Evolutionary conservation across 2,329 filamentous ascomycete genomes (phyloP), one percentile per base, ranked within the genome.

Genomic region (Exophiala spinifera): DNA sequence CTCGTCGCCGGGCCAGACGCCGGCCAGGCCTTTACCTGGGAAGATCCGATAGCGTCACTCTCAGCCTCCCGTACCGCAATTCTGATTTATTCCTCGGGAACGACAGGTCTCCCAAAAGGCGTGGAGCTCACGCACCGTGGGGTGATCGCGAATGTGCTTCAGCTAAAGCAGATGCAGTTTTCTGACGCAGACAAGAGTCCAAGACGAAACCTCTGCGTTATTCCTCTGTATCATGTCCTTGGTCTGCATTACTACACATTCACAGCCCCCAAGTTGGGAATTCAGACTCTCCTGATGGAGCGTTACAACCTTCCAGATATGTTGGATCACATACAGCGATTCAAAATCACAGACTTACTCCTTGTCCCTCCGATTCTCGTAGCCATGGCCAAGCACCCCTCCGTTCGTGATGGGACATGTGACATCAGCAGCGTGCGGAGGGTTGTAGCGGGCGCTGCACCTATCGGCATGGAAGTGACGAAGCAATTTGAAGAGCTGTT

Each of bases 61-160:
- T 33, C 45, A 20, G 19, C 52, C 3, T 31, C 11, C 47, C 75
- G 72, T 51, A 82, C 87, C 0, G 76, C 82, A 59, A 81, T 78
- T 21, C 68, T 91, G n/a, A 82, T 90, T 61, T 91, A 89, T 67
- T 91, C 87, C 0, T 85, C 84, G 60, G 87, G 87, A 25, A 90
- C 87, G 1, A 91, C 88, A 0, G 87, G 87, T 1, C 69, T 88
- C 60, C 87, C 87, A 7, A 91, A 91, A 67, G 87, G 55, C 14
- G 55, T 54, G 5, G 45, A 49, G 20, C 14, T 53, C 11, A 46
- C 49, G 3, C 55, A 57, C 40, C 13, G 39, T 15, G 46, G 46
- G 23, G 19, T 57, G 3, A 31, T 57, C 28, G 39, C 49, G 23
- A 56, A 52, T 28, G 60, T 56, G 15, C 60, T 65, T 19, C 58